phyloP scores from a whole-genome alignment of 495 filamentous ascomycete genomes.

The Aspergillus hancockii region DNA sequence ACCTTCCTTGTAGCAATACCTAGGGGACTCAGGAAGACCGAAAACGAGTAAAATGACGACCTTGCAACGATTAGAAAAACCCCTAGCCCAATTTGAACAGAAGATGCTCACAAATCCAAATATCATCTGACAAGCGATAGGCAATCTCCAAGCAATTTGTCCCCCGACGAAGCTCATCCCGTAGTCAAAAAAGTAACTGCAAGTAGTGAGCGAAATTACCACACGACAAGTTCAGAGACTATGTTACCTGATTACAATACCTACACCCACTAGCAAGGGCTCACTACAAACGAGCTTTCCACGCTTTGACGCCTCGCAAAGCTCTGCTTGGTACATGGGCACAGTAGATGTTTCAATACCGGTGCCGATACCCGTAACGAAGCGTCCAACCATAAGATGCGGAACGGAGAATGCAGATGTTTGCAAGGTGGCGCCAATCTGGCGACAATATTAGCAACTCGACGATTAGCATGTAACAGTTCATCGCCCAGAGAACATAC shows the following conservation, averaged over 20 bases:
- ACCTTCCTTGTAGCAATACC: constrained; percentile 47
- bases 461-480: background rate
- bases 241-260: constrained; percentile 37
- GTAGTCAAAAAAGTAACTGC: constrained; percentile 51
- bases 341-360: constrained; percentile 50
- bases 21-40: constrained; percentile 46
- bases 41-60: constrained; percentile 40
- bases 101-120: constrained; percentile 33
- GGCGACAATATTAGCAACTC: background rate
- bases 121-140: constrained; percentile 47
- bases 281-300: constrained; percentile 49
- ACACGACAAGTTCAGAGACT: background rate
- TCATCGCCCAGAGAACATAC: constrained; percentile 10
- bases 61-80: constrained; percentile 15
- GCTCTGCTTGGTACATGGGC: constrained; percentile 48
- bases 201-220: background rate
- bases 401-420: constrained; percentile 41
- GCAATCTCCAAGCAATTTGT: constrained; percentile 48
- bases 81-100: constrained; percentile 30
- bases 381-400: constrained; percentile 50
- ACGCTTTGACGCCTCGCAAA: constrained; percentile 41
- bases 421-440: constrained; percentile 46
- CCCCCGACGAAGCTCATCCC: constrained; percentile 44
- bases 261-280: constrained; percentile 42
- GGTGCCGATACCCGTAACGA: constrained; percentile 53